Evolutionary conservation across 2,329 filamentous ascomycete genomes (phyloP).

Genomic region (Sarocladium oryzae): DNA sequence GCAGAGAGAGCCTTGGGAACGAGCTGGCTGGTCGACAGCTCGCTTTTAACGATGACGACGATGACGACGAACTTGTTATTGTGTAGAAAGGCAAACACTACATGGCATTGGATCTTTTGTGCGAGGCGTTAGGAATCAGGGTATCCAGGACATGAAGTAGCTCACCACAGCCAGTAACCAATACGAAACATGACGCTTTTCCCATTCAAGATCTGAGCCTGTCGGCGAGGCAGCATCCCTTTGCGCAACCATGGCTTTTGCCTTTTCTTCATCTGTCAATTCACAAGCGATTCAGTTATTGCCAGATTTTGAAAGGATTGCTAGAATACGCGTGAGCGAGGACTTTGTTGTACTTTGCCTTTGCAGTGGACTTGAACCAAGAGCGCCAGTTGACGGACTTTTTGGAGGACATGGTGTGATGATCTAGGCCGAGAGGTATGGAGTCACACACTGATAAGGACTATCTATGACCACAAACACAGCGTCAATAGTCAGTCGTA

Average conservation of each 20-base stretch:
- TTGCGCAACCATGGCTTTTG: constrained; percentile 3
- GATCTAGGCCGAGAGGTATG: no score
- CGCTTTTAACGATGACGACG: constrained; percentile 33
- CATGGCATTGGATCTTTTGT: background rate
- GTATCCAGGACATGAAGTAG: background rate
- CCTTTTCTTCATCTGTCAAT: constrained; percentile 5
- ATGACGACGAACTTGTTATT: constrained; percentile 48
- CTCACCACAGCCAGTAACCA: no score
- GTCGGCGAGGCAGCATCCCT: background rate
- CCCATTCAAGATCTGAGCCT: background rate
- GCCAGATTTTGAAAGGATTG: background rate
- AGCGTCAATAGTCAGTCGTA: no score
- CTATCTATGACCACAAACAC: no score
- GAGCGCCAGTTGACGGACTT: constrained; percentile 8
- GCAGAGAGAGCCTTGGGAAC: constrained; percentile 64
- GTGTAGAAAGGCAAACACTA: constrained; percentile 25
- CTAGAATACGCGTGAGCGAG: constrained; percentile 1
- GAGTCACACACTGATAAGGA: no score
- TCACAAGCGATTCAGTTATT: background rate
- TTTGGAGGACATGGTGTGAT: constrained; percentile 13
- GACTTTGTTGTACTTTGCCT: background rate
- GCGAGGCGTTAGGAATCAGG: background rate
- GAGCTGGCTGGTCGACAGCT: constrained; percentile 33
- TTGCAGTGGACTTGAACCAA: constrained; percentile 1
- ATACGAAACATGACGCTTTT: no score